Conservation (phyloP, 2,329 filamentous ascomycete genomes). For the Neofusicoccum umdonicola region DNA sequence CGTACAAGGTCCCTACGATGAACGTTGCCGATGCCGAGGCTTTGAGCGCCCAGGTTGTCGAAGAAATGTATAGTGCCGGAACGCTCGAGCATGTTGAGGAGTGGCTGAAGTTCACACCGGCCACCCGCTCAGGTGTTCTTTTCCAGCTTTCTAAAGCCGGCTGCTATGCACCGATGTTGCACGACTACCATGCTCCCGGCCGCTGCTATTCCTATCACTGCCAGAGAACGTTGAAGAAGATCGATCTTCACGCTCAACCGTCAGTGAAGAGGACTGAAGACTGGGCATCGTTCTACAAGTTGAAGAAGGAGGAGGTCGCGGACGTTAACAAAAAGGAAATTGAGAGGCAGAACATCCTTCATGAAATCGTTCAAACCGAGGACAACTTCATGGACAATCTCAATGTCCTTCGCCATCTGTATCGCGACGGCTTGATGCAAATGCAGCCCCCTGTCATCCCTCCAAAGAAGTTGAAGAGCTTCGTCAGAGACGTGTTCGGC, state of each 20-base stretch:
- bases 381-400: slow-evolving; percentile 88
- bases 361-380: slow-evolving; percentile 93
- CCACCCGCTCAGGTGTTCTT: slow-evolving; percentile 80
- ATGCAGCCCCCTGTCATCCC: slow-evolving; percentile 78
- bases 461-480: slow-evolving; percentile 73
- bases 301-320: slow-evolving; percentile 74
- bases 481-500: slow-evolving; percentile 83
- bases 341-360: slow-evolving; percentile 87
- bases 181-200: slow-evolving; percentile 64
- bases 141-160: slow-evolving; percentile 90
- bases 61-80: slow-evolving; percentile 74
- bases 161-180: slow-evolving; percentile 84
- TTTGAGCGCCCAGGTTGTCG: slow-evolving; percentile 72
- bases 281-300: slow-evolving; percentile 84
- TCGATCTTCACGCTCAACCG: slow-evolving; percentile 76
- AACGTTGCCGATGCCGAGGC: slow-evolving; percentile 95
- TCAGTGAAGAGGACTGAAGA: slow-evolving; percentile 62
- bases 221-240: slow-evolving; percentile 89
- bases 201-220: slow-evolving; percentile 94
- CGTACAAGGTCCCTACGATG: slow-evolving; percentile 94
- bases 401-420: slow-evolving; percentile 79
- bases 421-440: slow-evolving; percentile 73
- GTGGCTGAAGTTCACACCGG: slow-evolving; percentile 90
- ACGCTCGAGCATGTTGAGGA: slow-evolving; percentile 87
- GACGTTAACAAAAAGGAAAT: slow-evolving; percentile 79